Evolutionary conservation across 2,329 filamentous ascomycete genomes (phyloP), one percentile per base, ranked within the genome.

Genomic region (Aspergillus clavatus): DNA sequence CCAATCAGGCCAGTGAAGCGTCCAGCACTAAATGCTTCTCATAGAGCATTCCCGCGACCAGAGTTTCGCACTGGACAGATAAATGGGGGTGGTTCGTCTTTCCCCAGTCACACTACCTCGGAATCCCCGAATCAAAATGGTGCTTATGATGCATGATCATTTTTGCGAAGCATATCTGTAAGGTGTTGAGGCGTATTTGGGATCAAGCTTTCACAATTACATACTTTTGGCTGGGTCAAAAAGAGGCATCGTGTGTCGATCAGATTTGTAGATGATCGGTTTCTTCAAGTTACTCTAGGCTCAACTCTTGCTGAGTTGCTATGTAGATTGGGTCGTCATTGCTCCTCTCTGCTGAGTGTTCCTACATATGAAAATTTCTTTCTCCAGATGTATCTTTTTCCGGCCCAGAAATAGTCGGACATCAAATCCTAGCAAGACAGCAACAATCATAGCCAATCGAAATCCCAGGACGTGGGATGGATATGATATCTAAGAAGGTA

Each of bases 1-100:
- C 63, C 72, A n/a, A 48, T 53, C 19, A 58, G 61, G 23, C 56
- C 65, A 38, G 35, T 59, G n/a, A 68, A 71, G 52, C 59, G 66
- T 26, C 62, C 55, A 18, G 58, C 55, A 38, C 43, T 63, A 24
- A 53, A 49, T 47, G 42, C 55, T 14, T 33, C 52, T 11, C 52
- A 56, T 38, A 54, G 59, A 33, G 29, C 51, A 23, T 48, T 56
- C 31, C 47, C 56, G 22, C 51, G 50, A 19, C 56, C 51, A 36
- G 55, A 58, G 16, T 47, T 52, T 46, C 52, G 57, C 38, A 50
- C 52, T 33, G 53, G 57, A 19, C 48, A 58, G 22, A 52, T 57
- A 14, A 59, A 58, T 44, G 51, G 52, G 40, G 43, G 49, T 14
- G 42, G 46, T 26, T 50, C 55, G 38, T 51, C 48, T 24, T 47